Evolutionary conservation across 78 protist genomes (phyloP).

Genomic region (Dictyostelium firmibasis): DNA sequence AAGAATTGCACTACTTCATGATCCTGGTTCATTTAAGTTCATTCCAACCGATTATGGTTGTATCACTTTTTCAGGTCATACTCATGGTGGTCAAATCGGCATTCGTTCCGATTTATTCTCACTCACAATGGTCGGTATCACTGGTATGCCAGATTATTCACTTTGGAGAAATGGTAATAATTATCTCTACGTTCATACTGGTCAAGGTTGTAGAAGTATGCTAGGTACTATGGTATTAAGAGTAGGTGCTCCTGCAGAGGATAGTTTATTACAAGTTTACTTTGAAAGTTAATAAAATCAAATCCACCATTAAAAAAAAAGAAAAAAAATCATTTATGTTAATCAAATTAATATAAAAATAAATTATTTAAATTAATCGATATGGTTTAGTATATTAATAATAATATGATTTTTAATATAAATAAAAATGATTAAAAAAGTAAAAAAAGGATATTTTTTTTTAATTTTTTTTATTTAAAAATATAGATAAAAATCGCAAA

Average conservation of each 20-base stretch:
- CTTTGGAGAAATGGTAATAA: conserved; percentile 70
- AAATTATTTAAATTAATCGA: background rate
- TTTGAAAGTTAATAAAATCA: conserved; percentile 26
- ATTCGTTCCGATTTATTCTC: conserved; percentile 5
- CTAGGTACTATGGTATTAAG: conserved; percentile 60
- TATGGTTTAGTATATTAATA: background rate
- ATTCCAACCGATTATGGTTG: conserved; percentile 65
- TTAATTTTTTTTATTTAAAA: no score
- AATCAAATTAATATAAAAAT: background rate
- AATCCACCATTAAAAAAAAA: background rate
- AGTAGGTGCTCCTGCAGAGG: conserved; percentile 71
- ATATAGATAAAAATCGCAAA: background rate
- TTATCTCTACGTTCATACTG: conserved; percentile 75
- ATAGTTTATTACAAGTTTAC: conserved; percentile 53
- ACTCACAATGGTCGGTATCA: background rate
- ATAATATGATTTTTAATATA: background rate
- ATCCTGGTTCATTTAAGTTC: conserved; percentile 83
- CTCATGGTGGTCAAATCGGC: conserved; percentile 89
- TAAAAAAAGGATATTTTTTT: no score
- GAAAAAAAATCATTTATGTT: background rate
- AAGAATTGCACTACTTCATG: conserved; percentile 76
- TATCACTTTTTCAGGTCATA: conserved; percentile 76
- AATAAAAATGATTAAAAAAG: no score
- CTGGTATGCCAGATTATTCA: conserved; percentile 71
- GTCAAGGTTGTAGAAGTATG: conserved; percentile 66